Base-by-base conservation (phyloP, 371 early-diverging fungal species). In the Mucor indicus region DNA sequence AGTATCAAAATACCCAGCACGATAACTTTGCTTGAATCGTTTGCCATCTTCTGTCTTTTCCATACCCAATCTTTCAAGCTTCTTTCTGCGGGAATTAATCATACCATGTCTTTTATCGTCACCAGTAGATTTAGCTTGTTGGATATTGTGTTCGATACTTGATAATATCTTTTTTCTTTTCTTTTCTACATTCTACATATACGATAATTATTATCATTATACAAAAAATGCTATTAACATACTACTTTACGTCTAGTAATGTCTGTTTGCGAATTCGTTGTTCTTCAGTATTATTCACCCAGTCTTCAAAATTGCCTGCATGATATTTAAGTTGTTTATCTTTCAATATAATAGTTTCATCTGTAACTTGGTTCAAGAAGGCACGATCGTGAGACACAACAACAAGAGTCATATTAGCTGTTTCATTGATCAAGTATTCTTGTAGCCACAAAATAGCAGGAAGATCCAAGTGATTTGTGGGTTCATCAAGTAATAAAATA, bases 401-500 rank as follows among this genome's bases (percentile, higher is more conserved):
- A 1, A 92, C 80, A 11, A 90, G 53, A 0, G 85, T 87, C 35
- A 74, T 72, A 39, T 75, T 76, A 2, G 52, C 65, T 2, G 80
- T 70, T 8, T 75, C 62, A 19, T 75, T 61, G 9, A 77, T 62
- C 5, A 92, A 48, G 46, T 91, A 91, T 25, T 77, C 69, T 56
- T 84, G 82, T 2, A 93, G 70, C 92, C 92, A 93, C 10, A 85
- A 55, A 32, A 86, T 87, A 20, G 91, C 86, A 12, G 86, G 86
- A 13, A 93, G 50, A 57, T 91, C 91, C 60, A 91, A 72, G 65
- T 89, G 89, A 59, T 91, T 90, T 37, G 85, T 87, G 16, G 90
- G 91, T 70, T 96, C 96, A 58, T 96, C 96, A 30, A 94, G 53
- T n/a, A 94, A 73, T 23, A 95, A 72, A 19, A 95, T 53, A 61